phyloP scores from a whole-genome alignment of 768 basidiomycete species.

The Pulveroboletus sp. region DNA sequence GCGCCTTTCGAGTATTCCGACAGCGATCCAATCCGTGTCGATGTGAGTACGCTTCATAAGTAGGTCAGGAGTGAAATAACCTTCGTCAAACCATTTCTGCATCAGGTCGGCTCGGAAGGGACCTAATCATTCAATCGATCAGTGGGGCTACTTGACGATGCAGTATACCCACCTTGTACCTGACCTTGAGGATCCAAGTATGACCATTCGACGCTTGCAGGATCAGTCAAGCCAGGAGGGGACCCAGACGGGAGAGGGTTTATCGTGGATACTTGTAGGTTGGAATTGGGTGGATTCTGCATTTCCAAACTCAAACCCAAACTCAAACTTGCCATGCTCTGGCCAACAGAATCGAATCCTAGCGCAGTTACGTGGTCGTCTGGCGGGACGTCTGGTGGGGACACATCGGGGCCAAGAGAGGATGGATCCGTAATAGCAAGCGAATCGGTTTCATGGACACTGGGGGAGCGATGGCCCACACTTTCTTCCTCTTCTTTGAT shows the following conservation, averaged over 20 bases:
- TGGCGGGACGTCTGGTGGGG: slow-evolving; percentile 2
- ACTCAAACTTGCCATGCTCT: slow-evolving; percentile 14
- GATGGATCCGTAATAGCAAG: slow-evolving; percentile 6
- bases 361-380: slow-evolving; percentile 11
- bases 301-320: slow-evolving; percentile 18
- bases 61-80: slow-evolving; percentile 82
- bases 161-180: slow-evolving; percentile 66
- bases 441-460: slow-evolving; percentile 8
- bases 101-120: slow-evolving; percentile 87
- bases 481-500: slow-evolving; percentile 62
- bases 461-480: slow-evolving; percentile 1
- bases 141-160: neutral
- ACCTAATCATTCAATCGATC: slow-evolving; percentile 44
- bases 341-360: slow-evolving; percentile 7
- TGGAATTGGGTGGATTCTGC: slow-evolving; percentile 6
- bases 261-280: slow-evolving; percentile 6
- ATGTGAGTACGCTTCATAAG: slow-evolving; percentile 79
- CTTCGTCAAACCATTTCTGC: slow-evolving; percentile 93
- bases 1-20: slow-evolving; percentile 55
- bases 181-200: slow-evolving; percentile 93
- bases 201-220: slow-evolving; percentile 75
- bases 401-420: slow-evolving; percentile 7
- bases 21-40: slow-evolving; percentile 65
- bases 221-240: slow-evolving; percentile 51
- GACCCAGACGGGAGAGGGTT: slow-evolving; percentile 28